Conservation (phyloP, 2,329 filamentous ascomycete species). For the Penicillium sp. region DNA sequence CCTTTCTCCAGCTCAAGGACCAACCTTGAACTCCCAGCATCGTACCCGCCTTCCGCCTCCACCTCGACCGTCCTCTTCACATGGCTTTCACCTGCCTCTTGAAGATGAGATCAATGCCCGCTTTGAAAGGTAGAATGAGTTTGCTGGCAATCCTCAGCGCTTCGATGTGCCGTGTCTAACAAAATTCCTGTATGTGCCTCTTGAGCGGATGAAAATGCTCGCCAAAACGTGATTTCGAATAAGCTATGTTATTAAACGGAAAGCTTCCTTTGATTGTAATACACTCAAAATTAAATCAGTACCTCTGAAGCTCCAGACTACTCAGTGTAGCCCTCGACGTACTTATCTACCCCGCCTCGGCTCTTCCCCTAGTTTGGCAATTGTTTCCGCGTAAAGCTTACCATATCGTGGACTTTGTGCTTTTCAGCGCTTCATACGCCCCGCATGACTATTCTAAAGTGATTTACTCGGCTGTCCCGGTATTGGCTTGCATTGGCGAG, state of each 20-base stretch:
- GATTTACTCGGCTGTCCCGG: background rate
- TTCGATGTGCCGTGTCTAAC: background rate
- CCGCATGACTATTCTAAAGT: background rate
- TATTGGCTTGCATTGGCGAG: background rate
- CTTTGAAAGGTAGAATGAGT: slow-evolving; percentile 16
- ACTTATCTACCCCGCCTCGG: background rate
- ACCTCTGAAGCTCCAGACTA: background rate
- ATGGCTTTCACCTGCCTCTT: slow-evolving; percentile 22
- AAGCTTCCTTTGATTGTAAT: background rate
- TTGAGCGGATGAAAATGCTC: background rate
- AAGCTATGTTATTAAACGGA: background rate
- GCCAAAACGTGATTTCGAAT: background rate
- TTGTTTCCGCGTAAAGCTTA: background rate
- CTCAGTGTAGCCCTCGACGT: background rate
- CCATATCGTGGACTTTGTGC: background rate
- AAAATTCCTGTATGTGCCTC: background rate
- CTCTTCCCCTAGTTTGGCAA: background rate
- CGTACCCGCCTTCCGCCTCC: slow-evolving; percentile 27
- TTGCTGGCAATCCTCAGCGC: background rate
- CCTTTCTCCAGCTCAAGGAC: slow-evolving; percentile 9
- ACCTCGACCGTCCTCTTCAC: slow-evolving; percentile 18
- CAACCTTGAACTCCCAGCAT: slow-evolving; percentile 22
- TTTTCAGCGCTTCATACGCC: background rate
- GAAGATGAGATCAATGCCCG: slow-evolving; percentile 23
- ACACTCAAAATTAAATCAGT: background rate